These are phyloP conservation scores for Ceratonia siliqua DNA, from an alignment of 306 rosid species.

Conservation along the genomic window DNA sequence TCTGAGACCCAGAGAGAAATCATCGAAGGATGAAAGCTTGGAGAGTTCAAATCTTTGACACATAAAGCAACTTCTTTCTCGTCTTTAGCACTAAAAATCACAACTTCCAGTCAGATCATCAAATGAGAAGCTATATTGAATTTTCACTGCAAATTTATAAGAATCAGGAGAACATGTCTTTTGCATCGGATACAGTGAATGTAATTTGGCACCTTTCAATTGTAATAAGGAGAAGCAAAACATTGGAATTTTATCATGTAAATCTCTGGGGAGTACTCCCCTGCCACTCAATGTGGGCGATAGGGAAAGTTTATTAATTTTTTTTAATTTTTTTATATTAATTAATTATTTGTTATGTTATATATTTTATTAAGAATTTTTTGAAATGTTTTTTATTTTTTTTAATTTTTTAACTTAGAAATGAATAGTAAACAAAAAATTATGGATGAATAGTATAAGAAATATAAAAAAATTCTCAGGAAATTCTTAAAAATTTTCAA, in stretches of 20 bases:
- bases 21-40: constrained; percentile 82
- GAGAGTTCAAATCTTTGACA: constrained; percentile 74
- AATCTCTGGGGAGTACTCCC: no score
- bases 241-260: neutral
- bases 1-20: constrained; percentile 80
- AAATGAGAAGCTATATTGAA: neutral
- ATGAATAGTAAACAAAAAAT: no score
- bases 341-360: no score
- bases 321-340: no score
- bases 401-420: no score
- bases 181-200: neutral
- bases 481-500: no score
- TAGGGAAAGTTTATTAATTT: no score
- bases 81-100: constrained; percentile 76
- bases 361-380: no score
- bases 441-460: no score
- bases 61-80: constrained; percentile 71
- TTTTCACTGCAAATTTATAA: neutral
- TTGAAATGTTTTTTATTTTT: no score
- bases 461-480: no score
- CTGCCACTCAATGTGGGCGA: no score
- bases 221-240: neutral
- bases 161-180: neutral
- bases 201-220: neutral
- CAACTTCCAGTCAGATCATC: constrained; percentile 16